Base-by-base conservation (phyloP, 2,329 filamentous ascomycete species). In the Penicillium brevicompactum region DNA sequence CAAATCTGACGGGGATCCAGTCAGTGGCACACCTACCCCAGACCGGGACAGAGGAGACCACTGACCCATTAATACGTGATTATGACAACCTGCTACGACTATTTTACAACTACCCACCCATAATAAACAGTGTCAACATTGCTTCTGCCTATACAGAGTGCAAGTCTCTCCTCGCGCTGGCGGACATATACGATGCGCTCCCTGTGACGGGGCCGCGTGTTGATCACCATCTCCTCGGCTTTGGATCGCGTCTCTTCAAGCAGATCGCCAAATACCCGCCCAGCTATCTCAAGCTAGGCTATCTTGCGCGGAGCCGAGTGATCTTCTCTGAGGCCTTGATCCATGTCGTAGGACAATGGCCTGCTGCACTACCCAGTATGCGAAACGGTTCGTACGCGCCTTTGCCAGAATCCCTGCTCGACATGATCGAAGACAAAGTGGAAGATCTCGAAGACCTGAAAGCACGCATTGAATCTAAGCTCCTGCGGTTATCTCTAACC, bases 251-350 rank as follows among this genome's bases (percentile, higher is more conserved):
- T 1, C 82, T 97, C 2, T 97, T 92, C 88, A 96, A 94, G 74
- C 93, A 97, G 74, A 95, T 97, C 60, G 92, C 92, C 49, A 97
- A 96, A 75, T 97, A 97, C 70, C 92, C 93, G 11, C 90, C 94
- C 46, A 92, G 87, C 56, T 97, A 97, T 70, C 84, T 97, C 46
- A 92, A 92, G 55, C 83, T 97, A 1, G 92, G 92, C 37, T 96
- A 92, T 67, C 82, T 96, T 41, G 88, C 92, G 8, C 86, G 90
- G 43, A 92, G 88, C 67, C 89, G 89, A 62, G 87, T 92, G 62
- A 92, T 92, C 49, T 92, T 92, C 67, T 86, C 89, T 61, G 89
- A 97, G 77, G 91, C 92, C 0, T 81, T 97, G 46, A 90, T 96
- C 49, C 93, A 97, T 67, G 91, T 97, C 0, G 92, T 97, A 0